Evolutionary conservation across 2,329 filamentous ascomycete genomes (phyloP), one percentile per base, ranked within the genome.

Genomic region (Fusarium sp.): DNA sequence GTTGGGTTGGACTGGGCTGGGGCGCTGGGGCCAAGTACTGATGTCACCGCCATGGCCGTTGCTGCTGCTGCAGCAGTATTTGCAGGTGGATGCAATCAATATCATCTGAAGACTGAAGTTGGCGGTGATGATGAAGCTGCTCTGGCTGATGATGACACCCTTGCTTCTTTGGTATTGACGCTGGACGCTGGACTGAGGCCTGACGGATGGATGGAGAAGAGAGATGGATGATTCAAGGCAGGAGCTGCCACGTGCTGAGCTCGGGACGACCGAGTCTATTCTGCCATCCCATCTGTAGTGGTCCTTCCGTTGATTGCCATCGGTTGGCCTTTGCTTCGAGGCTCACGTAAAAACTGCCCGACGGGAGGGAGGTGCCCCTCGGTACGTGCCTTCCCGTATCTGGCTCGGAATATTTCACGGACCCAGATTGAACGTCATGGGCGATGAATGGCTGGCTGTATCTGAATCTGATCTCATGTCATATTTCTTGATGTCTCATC

Each of bases 161-260:
- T 50, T 36, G 29, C 42, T 29, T 36, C 47, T 54, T 38, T 57
- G 61, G 29, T 59, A 35, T 66, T 61, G 63, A 27, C 62, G 35
- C 52, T 67, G 50, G 27, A 63, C 68, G 52, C 62, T 42, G 20
- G 47, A 58, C 56, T 70, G 71, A 76, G 68, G 68, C 70, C 63
- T 63, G 47, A 29, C 29, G 11, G 45, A 29, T 35, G 11, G 45
- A 40, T 40, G 50, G 33, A 27, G 54, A 47, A 47, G 35, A 58
- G 27, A 63, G 42, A 47, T 25, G 42, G 22, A 22, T 45, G 45
- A 50, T 50, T 50, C 45, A 29, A 47, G 65, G 36, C 45, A 70
- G 38, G 40, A 42, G 20, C 31, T 73, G 74, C 68, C 74, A 76
- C 71, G 71, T 76, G 74, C 74, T 57, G 59, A 20, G 29, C 25